These are phyloP conservation scores for Dryas alaskensis DNA, from an alignment of 306 rosid genomes.

Conservation along the genomic window DNA sequence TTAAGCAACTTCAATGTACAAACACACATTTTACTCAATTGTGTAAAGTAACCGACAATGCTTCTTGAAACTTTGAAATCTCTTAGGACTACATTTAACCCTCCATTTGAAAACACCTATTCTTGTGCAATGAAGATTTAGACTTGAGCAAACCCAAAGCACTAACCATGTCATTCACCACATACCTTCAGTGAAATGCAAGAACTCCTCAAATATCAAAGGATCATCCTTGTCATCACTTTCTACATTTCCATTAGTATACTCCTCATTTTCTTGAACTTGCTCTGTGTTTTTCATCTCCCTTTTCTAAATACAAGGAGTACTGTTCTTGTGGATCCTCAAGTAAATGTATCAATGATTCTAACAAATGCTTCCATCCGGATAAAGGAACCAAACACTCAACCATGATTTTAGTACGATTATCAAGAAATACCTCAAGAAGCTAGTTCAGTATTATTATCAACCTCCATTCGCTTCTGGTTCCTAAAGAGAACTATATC, in stretches of 20 bases:
- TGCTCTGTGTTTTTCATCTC: no score
- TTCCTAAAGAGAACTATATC: slow-evolving; percentile 38
- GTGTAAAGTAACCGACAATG: neutral
- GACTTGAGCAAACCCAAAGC: slow-evolving; percentile 31
- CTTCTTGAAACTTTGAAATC: slow-evolving; percentile 10
- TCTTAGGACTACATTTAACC: neutral
- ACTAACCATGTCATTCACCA: slow-evolving; percentile 14
- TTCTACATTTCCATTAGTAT: neutral
- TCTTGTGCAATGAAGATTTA: slow-evolving; percentile 9
- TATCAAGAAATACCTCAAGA: slow-evolving; percentile 28
- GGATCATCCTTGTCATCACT: neutral
- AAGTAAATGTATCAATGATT: slow-evolving; percentile 29
- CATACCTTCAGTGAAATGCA: slow-evolving; percentile 23
- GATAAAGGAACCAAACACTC: neutral
- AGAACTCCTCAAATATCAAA: slow-evolving; percentile 40
- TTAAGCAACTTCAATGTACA: slow-evolving; percentile 24
- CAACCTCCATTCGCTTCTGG: slow-evolving; percentile 25
- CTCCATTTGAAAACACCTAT: neutral
- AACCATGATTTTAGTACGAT: slow-evolving; percentile 16
- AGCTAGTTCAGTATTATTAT: slow-evolving; percentile 14
- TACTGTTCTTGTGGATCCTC: slow-evolving; percentile 31
- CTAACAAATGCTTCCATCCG: slow-evolving; percentile 26
- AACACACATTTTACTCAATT: slow-evolving; percentile 6
- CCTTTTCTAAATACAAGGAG: slow-evolving; percentile 12
- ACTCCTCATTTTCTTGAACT: neutral